Base-by-base conservation (phyloP, 495 filamentous ascomycete genomes). In the Neurospora terricola region DNA sequence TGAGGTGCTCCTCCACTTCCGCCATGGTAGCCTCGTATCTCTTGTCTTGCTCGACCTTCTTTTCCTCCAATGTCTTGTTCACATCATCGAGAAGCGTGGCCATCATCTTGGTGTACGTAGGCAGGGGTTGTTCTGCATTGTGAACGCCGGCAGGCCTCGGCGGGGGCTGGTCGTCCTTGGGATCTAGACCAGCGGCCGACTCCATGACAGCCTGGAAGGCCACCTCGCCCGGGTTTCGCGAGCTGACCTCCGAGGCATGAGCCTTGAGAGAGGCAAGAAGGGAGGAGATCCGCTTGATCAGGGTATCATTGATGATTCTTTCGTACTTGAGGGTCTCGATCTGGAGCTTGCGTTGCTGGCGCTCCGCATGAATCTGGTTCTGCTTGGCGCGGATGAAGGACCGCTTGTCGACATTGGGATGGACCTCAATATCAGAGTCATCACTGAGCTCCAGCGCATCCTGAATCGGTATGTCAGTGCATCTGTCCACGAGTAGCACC, bases 331-430 rank as follows among this genome's bases (percentile, higher is more conserved):
- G 85, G 3, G 94, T 97, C 77, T 91, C 88, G 80, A 99, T 98
- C 78, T 97, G 90, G 78, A 92, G 88, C 76, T 90, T 92, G 71
- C 96, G 92, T 76, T 94, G 90, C 72, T 88, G 84, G 59, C 96
- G 91, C 79, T 97, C 91, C 78, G 91, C 88, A 80, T 99, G 96
- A 79, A 99, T 99, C 81, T 98, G 94, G 78, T 92, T 90, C 83
- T 98, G 96, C 84, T 98, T 99, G 72, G 96, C 96, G 71, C 96
- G 93, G 81, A 99, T 99, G 84, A 99, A 99, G 71, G 96, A 98
- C 3, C 91, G 90, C 79, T 99, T 99, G 84, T 99, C 96, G 81
- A 99, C 96, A 83, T 99, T 99, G 72, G 96, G 96, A 81, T 99
- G 96, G 37, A 98, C 95, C 83, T 99, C 96, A 78, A 99, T 92